Conservation (phyloP, 2,329 filamentous ascomycete genomes). For the Pseudocercospora eumusae region DNA sequence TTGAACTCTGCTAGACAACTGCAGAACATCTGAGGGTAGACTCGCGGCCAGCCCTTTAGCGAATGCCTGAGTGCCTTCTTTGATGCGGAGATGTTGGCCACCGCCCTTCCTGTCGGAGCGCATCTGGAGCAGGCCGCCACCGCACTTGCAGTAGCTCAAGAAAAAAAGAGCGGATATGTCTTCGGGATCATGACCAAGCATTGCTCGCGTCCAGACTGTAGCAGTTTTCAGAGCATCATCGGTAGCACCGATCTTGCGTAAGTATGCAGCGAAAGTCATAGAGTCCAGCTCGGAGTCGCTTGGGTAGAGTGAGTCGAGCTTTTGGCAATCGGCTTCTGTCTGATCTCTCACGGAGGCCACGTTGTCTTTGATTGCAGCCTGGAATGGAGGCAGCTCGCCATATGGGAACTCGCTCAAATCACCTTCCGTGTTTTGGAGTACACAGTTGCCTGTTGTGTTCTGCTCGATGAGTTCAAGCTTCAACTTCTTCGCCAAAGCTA, state of each 20-base stretch:
- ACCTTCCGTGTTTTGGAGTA: slow-evolving; percentile 45
- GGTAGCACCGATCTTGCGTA: slow-evolving; percentile 37
- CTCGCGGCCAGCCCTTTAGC: slow-evolving; percentile 40
- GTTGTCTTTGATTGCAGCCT: slow-evolving; percentile 29
- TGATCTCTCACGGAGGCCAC: slow-evolving; percentile 40
- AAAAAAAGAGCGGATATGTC: slow-evolving; percentile 57
- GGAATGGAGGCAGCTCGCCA: slow-evolving; percentile 39
- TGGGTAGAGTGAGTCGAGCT: slow-evolving; percentile 33
- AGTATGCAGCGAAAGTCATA: slow-evolving; percentile 43
- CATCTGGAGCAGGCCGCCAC: slow-evolving; percentile 54
- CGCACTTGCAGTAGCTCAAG: slow-evolving; percentile 56
- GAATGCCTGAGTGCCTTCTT: slow-evolving; percentile 50
- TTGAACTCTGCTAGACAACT: slow-evolving; percentile 27
- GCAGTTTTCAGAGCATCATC: slow-evolving; percentile 42
- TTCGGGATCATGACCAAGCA: slow-evolving; percentile 52
- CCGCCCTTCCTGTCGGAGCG: slow-evolving; percentile 55
- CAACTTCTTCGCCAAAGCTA: slow-evolving; percentile 44
- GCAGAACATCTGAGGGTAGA: slow-evolving; percentile 32
- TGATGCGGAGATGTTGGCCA: slow-evolving; percentile 55
- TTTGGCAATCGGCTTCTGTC: slow-evolving; percentile 42
- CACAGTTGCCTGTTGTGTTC: slow-evolving; percentile 47
- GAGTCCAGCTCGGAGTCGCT: slow-evolving; percentile 36
- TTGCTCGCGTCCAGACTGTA: slow-evolving; percentile 51
- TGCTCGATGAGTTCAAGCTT: slow-evolving; percentile 51
- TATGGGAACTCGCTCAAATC: slow-evolving; percentile 34